Evolutionary conservation across 345 rosid species (phyloP).

Genomic region (Pugionium cornutum): DNA sequence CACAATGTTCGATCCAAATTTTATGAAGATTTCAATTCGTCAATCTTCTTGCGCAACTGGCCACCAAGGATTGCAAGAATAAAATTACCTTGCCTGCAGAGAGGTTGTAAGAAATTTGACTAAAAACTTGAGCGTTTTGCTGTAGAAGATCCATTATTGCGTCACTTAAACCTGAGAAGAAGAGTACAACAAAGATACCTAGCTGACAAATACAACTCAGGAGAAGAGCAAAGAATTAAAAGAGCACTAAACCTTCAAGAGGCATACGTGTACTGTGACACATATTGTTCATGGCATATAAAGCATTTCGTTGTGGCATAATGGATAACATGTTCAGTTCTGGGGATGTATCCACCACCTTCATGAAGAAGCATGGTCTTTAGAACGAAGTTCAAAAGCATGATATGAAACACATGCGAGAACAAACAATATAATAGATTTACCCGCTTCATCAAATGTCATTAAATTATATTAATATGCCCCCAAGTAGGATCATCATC

Average conservation of each 20-base stretch:
- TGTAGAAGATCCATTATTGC: slow-evolving; percentile 64
- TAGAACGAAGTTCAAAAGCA: slow-evolving; percentile 37
- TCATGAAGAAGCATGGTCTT: slow-evolving; percentile 42
- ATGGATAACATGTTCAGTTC: slow-evolving; percentile 53
- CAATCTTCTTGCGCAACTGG: slow-evolving; percentile 24
- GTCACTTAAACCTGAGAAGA: slow-evolving; percentile 64
- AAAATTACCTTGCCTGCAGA: slow-evolving; percentile 62
- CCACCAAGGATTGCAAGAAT: slow-evolving; percentile 12
- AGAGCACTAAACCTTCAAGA: slow-evolving; percentile 62
- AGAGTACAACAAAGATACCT: slow-evolving; percentile 26
- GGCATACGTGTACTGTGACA: slow-evolving; percentile 48
- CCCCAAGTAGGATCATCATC: neutral
- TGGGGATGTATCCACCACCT: slow-evolving; percentile 77
- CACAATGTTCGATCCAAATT: slow-evolving; percentile 34
- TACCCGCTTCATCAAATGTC: slow-evolving; percentile 1
- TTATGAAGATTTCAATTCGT: slow-evolving; percentile 44
- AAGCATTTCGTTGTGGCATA: slow-evolving; percentile 54
- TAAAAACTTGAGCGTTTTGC: slow-evolving; percentile 69
- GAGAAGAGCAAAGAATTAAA: slow-evolving; percentile 28
- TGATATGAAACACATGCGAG: slow-evolving; percentile 10
- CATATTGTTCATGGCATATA: slow-evolving; percentile 51
- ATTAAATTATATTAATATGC: neutral
- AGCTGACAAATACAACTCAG: slow-evolving; percentile 13
- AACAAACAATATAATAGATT: neutral
- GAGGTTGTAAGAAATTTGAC: slow-evolving; percentile 73